Percentiles rank a stretch among this genome's conserved stretches.
phyloP scores from a whole-genome alignment of 2,329 filamentous ascomycete species.

The Cryphonectria radicalis region DNA sequence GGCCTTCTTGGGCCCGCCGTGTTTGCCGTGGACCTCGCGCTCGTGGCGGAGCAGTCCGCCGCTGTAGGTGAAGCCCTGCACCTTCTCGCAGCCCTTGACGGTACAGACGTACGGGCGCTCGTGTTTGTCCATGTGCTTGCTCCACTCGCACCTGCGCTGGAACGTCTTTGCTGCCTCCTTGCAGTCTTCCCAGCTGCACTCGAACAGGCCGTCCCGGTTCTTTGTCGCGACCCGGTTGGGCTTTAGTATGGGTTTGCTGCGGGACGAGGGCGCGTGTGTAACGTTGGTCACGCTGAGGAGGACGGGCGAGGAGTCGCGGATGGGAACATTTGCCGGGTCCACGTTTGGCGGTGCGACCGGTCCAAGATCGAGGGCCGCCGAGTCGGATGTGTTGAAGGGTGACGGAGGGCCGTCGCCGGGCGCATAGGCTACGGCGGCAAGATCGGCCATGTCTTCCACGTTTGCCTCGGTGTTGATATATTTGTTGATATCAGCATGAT shows the following conservation, averaged over 20 bases:
- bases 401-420: conserved; percentile 29
- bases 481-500: conserved; percentile 40
- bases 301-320: conserved; percentile 35
- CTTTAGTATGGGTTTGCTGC: conserved; percentile 61
- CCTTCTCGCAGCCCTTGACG: conserved; percentile 83
- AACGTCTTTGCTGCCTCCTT: conserved; percentile 68
- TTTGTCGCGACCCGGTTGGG: conserved; percentile 61
- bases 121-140: conserved; percentile 99
- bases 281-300: conserved; percentile 31
- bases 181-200: conserved; percentile 75
- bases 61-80: conserved; percentile 93
- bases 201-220: conserved; percentile 75
- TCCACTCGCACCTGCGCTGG: conserved; percentile 89
- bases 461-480: conserved; percentile 42
- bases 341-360: conserved; percentile 35
- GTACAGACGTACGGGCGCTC: conserved; percentile 89
- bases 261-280: conserved; percentile 36
- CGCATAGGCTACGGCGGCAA: conserved; percentile 39
- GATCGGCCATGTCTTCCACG: conserved; percentile 40
- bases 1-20: conserved; percentile 85
- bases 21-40: conserved; percentile 89
- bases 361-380: conserved; percentile 44
- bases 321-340: conserved; percentile 38
- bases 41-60: conserved; percentile 89
- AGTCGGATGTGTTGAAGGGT: conserved; percentile 19